Evolutionary conservation across 2,329 filamentous ascomycete genomes (phyloP), one percentile per base, ranked within the genome.

Genomic region (Stagonosporopsis cucurbitacearum): DNA sequence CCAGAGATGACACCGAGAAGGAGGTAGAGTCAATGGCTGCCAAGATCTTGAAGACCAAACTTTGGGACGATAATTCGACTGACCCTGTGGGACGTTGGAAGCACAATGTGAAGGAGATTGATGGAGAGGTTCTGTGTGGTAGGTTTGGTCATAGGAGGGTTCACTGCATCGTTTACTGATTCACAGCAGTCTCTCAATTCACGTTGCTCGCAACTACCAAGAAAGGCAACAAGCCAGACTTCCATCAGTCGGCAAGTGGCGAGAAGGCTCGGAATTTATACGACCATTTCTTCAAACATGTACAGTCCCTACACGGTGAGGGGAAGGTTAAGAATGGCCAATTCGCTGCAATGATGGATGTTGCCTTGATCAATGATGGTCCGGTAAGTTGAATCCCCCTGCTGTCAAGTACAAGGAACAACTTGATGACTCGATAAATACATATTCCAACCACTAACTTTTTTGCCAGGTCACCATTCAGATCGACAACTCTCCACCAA

Each of bases 291-390:
- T 86, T 93, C 65, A 79, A 84, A 46, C 90, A 89, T 66, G 86
- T 98, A 37, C 84, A 87, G 66, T 82, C 87, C 50, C 82, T 86
- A 2, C 96, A 98, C 74, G 75, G 80, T 5, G 76, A 84, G 6
- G 90, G 92, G 8, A 88, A 83, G 61, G 93, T 99, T 55, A 92
- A 96, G 73, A 89, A 99, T 73, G 95, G 96, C n/a, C 87, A 94
- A 26, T 99, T 99, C 75, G 94, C 96, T 72, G 95, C 95, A 45
- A 97, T 96, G 93, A 99, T 99, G 95, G 89, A 98, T 71, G 94
- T 99, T 55, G 89, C 90, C 44, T 78, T 97, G 26, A 87, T 97
- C 45, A 98, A 98, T 65, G 94, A 98, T 69, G 86, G 86, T 69
- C 86, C 86, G 79, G 86, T 88, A 84, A 80, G 85, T 85, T 74